phyloP scores from a whole-genome alignment of 257 asterid genomes.

The Sherardia arvensis region DNA sequence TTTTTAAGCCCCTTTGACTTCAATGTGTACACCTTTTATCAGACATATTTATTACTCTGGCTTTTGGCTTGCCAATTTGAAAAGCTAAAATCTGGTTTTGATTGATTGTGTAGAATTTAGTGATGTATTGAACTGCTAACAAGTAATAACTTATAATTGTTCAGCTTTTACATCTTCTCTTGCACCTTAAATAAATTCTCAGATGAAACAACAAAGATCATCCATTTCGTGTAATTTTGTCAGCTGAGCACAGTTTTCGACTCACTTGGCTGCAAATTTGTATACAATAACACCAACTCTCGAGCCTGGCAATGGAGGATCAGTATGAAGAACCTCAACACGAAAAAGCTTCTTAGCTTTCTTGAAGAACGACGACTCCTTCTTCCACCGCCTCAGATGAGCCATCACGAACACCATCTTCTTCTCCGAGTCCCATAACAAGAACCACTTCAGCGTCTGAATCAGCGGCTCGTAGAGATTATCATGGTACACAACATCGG shows the following conservation, averaged over 20 bases:
- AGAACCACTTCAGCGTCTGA: constrained; percentile 36
- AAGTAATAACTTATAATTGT: no score
- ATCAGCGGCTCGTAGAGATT: constrained; percentile 57
- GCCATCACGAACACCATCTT: constrained; percentile 54
- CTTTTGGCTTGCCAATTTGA: no score
- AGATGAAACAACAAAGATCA: not conserved
- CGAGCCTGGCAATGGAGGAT: constrained; percentile 39
- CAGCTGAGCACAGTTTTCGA: not conserved
- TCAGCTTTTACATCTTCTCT: not conserved
- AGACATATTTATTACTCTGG: no score
- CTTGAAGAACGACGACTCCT: constrained; percentile 54
- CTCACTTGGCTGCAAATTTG: constrained; percentile 28
- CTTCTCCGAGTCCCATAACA: constrained; percentile 31
- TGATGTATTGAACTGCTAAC: no score
- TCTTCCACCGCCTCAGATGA: constrained; percentile 81
- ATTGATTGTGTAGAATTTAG: no score
- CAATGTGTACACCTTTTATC: not conserved
- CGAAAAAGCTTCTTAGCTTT: constrained; percentile 50
- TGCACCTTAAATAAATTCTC: not conserved
- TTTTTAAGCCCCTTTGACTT: not conserved
- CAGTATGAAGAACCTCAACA: constrained; percentile 37
- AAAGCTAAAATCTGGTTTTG: no score
- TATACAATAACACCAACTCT: constrained; percentile 53
- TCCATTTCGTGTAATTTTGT: not conserved
- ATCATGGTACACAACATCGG: constrained; percentile 81